Conservation (phyloP, 1,284 basidiomycete species). For the Lignosus rhinocerotis region DNA sequence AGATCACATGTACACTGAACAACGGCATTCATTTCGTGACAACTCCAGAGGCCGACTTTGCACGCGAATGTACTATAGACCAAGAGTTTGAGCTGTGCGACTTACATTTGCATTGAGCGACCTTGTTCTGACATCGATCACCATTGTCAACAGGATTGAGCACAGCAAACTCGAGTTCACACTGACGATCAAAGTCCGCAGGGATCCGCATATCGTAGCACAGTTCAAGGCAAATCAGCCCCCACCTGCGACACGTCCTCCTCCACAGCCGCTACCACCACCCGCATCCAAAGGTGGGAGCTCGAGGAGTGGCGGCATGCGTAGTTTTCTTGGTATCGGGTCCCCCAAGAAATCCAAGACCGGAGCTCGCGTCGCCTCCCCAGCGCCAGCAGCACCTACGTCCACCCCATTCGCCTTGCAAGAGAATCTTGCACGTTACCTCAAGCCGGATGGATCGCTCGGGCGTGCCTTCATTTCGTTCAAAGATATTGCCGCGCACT, state of each 20-base stretch:
- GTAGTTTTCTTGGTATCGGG: conserved; percentile 69
- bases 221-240: conserved; percentile 68
- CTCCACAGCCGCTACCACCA: conserved; percentile 43
- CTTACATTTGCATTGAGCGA: neutral
- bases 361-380: conserved; percentile 30
- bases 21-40: conserved; percentile 97
- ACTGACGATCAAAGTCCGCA: conserved; percentile 78
- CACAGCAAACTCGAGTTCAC: conserved; percentile 91
- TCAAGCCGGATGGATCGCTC: conserved; percentile 79
- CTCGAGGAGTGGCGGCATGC: conserved; percentile 48
- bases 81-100: conserved; percentile 94
- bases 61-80: conserved; percentile 69
- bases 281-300: conserved; percentile 46
- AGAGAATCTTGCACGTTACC: conserved; percentile 80
- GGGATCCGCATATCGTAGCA: conserved; percentile 77
- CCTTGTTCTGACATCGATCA: neutral
- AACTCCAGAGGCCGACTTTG: conserved; percentile 77
- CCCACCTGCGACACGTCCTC: conserved; percentile 45
- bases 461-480: conserved; percentile 84
- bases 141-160: conserved; percentile 59
- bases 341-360: conserved; percentile 71
- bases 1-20: conserved; percentile 88
- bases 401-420: conserved; percentile 40
- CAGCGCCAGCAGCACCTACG: conserved; percentile 37
- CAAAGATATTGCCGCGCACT: conserved; percentile 79